These are phyloP conservation scores for Ophiorrhiza pumila DNA, from an alignment of 257 asterid species.

Conservation along the genomic window DNA sequence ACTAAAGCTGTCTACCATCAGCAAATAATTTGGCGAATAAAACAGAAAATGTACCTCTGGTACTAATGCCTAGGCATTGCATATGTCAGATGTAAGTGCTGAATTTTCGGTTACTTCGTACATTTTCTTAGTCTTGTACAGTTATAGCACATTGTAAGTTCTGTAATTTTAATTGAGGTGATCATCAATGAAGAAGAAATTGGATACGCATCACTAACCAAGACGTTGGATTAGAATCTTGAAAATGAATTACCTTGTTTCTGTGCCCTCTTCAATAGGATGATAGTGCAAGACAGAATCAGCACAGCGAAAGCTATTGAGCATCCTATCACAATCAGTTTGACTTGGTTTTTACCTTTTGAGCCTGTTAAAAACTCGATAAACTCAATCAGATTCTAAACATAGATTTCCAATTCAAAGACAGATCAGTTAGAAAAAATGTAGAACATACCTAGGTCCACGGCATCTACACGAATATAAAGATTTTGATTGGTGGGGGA, in stretches of 20 bases:
- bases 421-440: not conserved
- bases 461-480: not conserved
- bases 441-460: conserved; percentile 17
- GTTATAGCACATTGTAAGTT: not conserved
- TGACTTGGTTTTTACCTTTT: not conserved
- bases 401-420: not conserved
- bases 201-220: too few relatives aligned
- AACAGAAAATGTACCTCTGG: too few relatives aligned
- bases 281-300: not conserved
- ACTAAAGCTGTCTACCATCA: too few relatives aligned
- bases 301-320: not conserved
- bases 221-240: too few relatives aligned
- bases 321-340: not conserved
- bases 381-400: not conserved
- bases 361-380: not conserved
- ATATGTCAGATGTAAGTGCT: not conserved
- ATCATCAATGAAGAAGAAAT: too few relatives aligned
- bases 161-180: too few relatives aligned
- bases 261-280: not conserved
- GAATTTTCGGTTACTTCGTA: not conserved
- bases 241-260: not conserved
- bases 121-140: not conserved
- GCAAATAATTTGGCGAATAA: too few relatives aligned
- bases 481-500: conserved; percentile 9
- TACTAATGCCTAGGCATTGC: not conserved